These are phyloP conservation scores for Triadica sebifera DNA, from an alignment of 345 rosid species.

Conservation along the genomic window DNA sequence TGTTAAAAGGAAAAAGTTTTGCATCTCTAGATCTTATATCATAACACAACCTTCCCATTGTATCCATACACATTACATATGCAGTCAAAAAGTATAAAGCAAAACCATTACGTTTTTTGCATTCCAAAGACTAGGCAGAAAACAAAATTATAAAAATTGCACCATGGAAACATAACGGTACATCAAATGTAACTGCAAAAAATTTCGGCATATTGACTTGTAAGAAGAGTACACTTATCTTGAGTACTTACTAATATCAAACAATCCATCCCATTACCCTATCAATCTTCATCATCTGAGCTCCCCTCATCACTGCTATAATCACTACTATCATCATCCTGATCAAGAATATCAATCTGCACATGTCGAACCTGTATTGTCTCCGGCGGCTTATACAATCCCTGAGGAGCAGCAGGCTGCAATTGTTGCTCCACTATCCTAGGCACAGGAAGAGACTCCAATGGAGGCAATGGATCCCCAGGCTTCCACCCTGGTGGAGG, in stretches of 20 bases:
- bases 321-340: conserved; percentile 69
- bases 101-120: neutral
- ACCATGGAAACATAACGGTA: neutral
- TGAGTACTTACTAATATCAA: neutral
- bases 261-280: neutral
- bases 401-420: conserved; percentile 50
- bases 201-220: neutral
- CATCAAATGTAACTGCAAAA: neutral
- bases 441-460: conserved; percentile 56
- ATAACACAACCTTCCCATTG: neutral
- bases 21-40: neutral
- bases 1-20: too few relatives aligned
- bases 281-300: conserved; percentile 33
- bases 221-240: neutral
- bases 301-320: conserved; percentile 43
- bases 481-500: conserved; percentile 97
- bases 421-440: conserved; percentile 44
- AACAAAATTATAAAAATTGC: neutral
- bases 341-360: conserved; percentile 72
- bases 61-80: neutral
- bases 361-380: conserved; percentile 81
- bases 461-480: conserved; percentile 77
- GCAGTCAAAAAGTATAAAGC: neutral
- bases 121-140: neutral
- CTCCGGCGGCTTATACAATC: conserved; percentile 60